These are phyloP conservation scores for Neocatenulostroma microsporum DNA, from an alignment of 2,329 filamentous ascomycete species.

Conservation along the genomic window DNA sequence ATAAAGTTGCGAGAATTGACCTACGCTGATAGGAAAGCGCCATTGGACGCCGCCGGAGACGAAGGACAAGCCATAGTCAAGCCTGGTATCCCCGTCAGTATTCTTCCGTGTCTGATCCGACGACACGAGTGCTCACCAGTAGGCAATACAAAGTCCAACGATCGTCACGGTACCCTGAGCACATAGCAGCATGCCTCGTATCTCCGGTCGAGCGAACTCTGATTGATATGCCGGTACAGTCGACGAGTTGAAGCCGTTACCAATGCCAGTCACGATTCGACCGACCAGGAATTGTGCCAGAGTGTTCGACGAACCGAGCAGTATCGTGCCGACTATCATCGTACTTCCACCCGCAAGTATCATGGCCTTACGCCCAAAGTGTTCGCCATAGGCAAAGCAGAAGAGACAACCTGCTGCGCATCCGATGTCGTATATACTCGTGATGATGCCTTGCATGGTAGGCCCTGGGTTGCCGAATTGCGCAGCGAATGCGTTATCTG, in stretches of 20 bases:
- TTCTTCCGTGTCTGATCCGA: no score
- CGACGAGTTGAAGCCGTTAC: constrained; percentile 44
- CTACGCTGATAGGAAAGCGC: constrained; percentile 33
- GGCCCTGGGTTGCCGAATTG: constrained; percentile 8
- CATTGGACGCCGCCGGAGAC: constrained; percentile 33
- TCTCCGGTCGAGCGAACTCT: constrained; percentile 43
- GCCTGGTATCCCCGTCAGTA: no score
- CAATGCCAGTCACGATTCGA: constrained; percentile 43
- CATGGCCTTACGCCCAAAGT: no score
- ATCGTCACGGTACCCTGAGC: constrained; percentile 44
- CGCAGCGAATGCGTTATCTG: constrained; percentile 7
- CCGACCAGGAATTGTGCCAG: constrained; percentile 40
- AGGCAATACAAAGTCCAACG: no score
- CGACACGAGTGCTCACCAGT: no score
- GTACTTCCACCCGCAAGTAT: no score
- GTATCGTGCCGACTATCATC: not conserved
- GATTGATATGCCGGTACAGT: constrained; percentile 45
- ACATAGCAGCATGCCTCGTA: constrained; percentile 44
- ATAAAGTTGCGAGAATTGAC: no score
- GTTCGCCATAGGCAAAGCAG: no score
- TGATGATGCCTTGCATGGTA: constrained; percentile 7
- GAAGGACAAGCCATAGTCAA: constrained; percentile 38
- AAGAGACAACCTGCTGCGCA: constrained; percentile 5
- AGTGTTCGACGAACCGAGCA: not conserved
- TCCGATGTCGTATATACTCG: constrained; percentile 6